These are phyloP conservation scores for Euphorbia tirucalli DNA, from an alignment of 345 rosid species.

Conservation along the genomic window DNA sequence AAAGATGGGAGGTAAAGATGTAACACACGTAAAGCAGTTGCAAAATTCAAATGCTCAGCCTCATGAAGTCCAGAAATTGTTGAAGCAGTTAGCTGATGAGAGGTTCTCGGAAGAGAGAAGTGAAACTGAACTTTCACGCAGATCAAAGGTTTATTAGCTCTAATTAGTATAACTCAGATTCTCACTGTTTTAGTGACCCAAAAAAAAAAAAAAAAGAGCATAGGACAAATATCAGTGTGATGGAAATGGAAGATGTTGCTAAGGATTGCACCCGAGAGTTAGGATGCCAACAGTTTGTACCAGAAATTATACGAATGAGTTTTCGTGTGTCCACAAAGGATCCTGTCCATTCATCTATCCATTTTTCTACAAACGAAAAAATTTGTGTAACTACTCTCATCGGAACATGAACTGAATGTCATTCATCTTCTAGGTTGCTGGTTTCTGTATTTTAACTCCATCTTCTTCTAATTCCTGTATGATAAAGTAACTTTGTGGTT, in stretches of 20 bases:
- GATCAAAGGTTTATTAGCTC: constrained; percentile 42
- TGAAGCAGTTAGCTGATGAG: constrained; percentile 62
- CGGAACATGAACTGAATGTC: too few relatives aligned
- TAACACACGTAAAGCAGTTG: constrained; percentile 62
- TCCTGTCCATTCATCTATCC: not conserved
- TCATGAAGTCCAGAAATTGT: constrained; percentile 54
- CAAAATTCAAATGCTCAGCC: constrained; percentile 59
- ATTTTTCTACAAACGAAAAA: too few relatives aligned
- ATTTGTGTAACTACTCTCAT: too few relatives aligned
- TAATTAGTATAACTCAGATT: not conserved
- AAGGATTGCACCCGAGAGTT: not conserved
- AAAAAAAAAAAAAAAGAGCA: not conserved
- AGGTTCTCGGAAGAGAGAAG: constrained; percentile 47
- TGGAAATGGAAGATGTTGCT: not conserved
- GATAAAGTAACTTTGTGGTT: not conserved
- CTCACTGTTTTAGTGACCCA: not conserved
- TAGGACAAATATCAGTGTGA: not conserved
- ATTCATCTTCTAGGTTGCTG: too few relatives aligned
- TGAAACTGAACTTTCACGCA: constrained; percentile 28
- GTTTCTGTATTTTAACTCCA: too few relatives aligned
- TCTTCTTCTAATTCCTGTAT: not conserved
- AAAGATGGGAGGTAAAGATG: constrained; percentile 87
- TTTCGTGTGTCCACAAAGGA: too few relatives aligned
- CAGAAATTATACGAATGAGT: not conserved
- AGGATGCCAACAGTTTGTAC: not conserved